Evolutionary conservation across 805 yeast species (phyloP).

Genomic region (fission yeast (Schizosaccharomyces pombe)): DNA sequence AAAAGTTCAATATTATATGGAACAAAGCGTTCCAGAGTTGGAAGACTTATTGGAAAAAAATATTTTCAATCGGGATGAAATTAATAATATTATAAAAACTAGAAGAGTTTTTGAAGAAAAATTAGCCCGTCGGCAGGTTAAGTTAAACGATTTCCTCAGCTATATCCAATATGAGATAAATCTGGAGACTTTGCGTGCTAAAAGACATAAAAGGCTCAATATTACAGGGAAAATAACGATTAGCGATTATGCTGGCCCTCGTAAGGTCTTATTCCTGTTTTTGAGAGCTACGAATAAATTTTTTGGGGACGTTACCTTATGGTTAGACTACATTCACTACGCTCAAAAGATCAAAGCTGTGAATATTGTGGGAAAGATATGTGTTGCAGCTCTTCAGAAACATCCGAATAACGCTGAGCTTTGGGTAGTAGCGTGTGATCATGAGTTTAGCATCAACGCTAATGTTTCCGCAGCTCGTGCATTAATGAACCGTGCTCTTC

Average conservation of each 20-base stretch:
- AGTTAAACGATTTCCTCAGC: constrained; percentile 48
- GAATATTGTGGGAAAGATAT: constrained; percentile 26
- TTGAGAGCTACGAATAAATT: constrained; percentile 63
- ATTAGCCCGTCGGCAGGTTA: constrained; percentile 60
- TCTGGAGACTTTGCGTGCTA: constrained; percentile 52
- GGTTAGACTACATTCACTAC: constrained; percentile 54
- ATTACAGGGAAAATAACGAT: constrained; percentile 19
- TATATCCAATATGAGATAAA: constrained; percentile 63
- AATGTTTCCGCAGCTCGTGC: constrained; percentile 74
- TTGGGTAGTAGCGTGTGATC: constrained; percentile 88
- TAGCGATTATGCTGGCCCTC: constrained; percentile 69
- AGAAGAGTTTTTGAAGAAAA: constrained; percentile 92
- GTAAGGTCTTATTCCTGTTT: constrained; percentile 59
- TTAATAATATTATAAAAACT: constrained; percentile 64
- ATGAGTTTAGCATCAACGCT: constrained; percentile 73
- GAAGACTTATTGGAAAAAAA: constrained; percentile 68
- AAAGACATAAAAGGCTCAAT: constrained; percentile 20
- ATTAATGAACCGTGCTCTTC: constrained; percentile 58
- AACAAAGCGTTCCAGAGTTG: constrained; percentile 68
- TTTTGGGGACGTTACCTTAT: constrained; percentile 52
- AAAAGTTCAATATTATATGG: constrained; percentile 32
- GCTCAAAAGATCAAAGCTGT: constrained; percentile 16
- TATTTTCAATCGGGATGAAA: constrained; percentile 54
- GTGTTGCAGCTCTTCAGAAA: constrained; percentile 39
- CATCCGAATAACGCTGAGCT: constrained; percentile 81